A percentile compares a stretch with the other conserved stretches of the same genome.
These are phyloP conservation scores for Kwoniella shivajii DNA, from an alignment of 1,284 basidiomycete genomes.

Conservation along the genomic window DNA sequence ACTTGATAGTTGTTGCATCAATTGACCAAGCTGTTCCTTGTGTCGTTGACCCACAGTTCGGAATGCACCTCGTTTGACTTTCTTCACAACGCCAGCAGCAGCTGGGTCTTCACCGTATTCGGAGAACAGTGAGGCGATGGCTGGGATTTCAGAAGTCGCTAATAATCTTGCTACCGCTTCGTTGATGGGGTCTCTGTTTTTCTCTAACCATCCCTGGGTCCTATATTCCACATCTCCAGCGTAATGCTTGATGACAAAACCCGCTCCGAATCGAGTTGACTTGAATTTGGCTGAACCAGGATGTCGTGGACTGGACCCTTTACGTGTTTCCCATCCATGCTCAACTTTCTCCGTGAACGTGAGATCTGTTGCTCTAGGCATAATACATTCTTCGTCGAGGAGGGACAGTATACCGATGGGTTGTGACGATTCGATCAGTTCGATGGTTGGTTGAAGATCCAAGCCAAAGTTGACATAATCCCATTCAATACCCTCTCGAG, in stretches of 20 bases:
- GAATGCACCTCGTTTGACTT: conserved; percentile 95
- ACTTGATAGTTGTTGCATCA: conserved; percentile 88
- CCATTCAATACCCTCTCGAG: conserved; percentile 96
- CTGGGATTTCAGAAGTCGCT: conserved; percentile 77
- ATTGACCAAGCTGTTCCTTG: conserved; percentile 89
- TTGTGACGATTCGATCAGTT: conserved; percentile 78
- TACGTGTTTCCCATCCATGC: conserved; percentile 46
- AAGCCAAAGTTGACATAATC: conserved; percentile 98
- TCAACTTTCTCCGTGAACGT: conserved; percentile 92
- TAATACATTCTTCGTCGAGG: conserved; percentile 98
- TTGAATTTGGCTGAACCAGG: conserved; percentile 81
- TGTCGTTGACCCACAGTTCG: conserved; percentile 93
- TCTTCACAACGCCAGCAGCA: conserved; percentile 61
- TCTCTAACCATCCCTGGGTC: conserved; percentile 96
- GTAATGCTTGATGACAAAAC: conserved; percentile 95
- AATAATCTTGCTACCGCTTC: conserved; percentile 92
- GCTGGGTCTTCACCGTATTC: conserved; percentile 70
- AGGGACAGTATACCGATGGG: conserved; percentile 89
- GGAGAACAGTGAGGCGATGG: conserved; percentile 79
- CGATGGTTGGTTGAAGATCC: conserved; percentile 97
- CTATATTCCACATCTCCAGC: conserved; percentile 96
- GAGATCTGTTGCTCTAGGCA: conserved; percentile 94
- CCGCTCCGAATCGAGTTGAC: conserved; percentile 84
- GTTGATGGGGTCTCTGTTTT: conserved; percentile 99
- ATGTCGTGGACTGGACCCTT: conserved; percentile 54